Evolutionary conservation across 768 basidiomycete species (phyloP).

Genomic region (Asterophora lycoperdoides): DNA sequence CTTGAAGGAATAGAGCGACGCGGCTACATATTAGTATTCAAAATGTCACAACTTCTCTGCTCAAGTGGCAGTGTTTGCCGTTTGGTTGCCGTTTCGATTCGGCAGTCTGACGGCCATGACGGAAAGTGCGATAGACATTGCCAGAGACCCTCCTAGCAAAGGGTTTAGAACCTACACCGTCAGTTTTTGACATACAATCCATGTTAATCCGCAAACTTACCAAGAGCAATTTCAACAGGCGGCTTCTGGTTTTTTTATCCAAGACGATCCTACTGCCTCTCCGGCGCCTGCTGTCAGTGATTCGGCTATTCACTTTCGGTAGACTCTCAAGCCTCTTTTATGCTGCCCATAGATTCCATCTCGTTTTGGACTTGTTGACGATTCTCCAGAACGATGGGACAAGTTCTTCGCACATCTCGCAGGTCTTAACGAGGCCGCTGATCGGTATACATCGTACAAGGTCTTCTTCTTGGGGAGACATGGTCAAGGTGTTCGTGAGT

Average conservation of each 20-base stretch:
- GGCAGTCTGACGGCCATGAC: background rate
- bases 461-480: conserved; percentile 65
- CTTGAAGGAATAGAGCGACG: too few species aligned
- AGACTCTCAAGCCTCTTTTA: background rate
- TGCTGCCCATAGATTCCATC: conserved; percentile 40
- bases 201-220: background rate
- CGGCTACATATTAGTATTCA: too few species aligned
- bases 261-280: conserved; percentile 3
- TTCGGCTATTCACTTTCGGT: background rate
- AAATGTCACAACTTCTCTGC: too few species aligned
- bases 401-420: conserved; percentile 37
- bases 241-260: conserved; percentile 6
- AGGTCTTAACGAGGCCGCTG: conserved; percentile 40
- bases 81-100: too few species aligned
- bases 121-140: background rate
- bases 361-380: conserved; percentile 59
- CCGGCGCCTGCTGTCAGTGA: conserved; percentile 5
- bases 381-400: conserved; percentile 45
- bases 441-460: conserved; percentile 45
- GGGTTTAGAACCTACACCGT: background rate
- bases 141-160: background rate
- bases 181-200: background rate
- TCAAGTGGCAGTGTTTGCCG: too few species aligned
- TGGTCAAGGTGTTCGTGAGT: conserved; percentile 70
- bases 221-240: background rate